Evolutionary conservation across 1,284 basidiomycete species (phyloP), one percentile per base, ranked within the genome.

Genomic region (Boletus sp.): DNA sequence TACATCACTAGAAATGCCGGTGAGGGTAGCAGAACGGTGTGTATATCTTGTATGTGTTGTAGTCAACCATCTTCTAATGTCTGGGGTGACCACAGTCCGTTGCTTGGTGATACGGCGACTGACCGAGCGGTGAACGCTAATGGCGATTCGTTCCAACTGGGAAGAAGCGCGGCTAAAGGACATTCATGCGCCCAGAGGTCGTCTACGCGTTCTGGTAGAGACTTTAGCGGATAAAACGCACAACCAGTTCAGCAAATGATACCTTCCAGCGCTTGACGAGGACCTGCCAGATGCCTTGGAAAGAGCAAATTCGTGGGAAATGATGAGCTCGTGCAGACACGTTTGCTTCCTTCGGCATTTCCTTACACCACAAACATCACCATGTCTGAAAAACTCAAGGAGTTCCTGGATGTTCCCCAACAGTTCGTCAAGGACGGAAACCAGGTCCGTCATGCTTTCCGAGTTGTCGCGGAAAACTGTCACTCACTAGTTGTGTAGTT

Each of bases 381-480:
- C 72, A 94, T 94, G 91, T 92, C 92, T 62, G 94, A 96, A 74
- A 92, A 92, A 78, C 74, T 97, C 66, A 89, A 85, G 73, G 96
- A 98, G 71, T 86, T 98, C 76, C 78, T 91, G 65, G 94, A 98
- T 62, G 84, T 96, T 63, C 95, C 96, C 54, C 91, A 94, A 74
- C 85, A 94, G 71, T 98, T 98, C 75, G 68, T 96, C 66, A 90
- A 86, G 68, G 96, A 98, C 67, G 96, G 96, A 59, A 93, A 92
- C 66, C 93, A 95, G 81, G 95, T 94, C 55, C 64, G 84, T 76
- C 36, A 18, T 53, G 18, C 22, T 41, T 1, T 24, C 12, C 1
- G 4, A 3, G 3, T 33, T 35, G 9, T 27, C 15, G 20, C 3
- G 0, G 22, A 12, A 35, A 31, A 51, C 39, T 5, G 37, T 60